These are phyloP conservation scores for Blastocrithidia nonstop DNA, from an alignment of 208 protist genomes.

Conservation along the genomic window DNA sequence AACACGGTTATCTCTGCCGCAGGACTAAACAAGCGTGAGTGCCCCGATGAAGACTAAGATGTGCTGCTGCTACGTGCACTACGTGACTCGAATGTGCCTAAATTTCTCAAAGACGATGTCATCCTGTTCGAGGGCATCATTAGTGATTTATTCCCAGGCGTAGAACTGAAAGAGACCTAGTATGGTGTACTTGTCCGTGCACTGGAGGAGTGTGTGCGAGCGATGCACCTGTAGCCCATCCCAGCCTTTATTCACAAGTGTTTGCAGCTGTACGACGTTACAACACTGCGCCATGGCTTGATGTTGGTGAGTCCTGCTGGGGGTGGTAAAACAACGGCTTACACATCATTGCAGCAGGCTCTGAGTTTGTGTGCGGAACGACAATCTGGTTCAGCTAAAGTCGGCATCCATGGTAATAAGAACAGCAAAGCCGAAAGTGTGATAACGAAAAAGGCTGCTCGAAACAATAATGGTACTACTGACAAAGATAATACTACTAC, in stretches of 20 bases:
- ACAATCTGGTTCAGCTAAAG: slow-evolving; percentile 41
- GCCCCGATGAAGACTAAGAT: slow-evolving; percentile 86
- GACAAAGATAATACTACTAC: too few species aligned
- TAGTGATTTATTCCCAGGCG: slow-evolving; percentile 97
- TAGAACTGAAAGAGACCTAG: slow-evolving; percentile 78
- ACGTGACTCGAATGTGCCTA: slow-evolving; percentile 96
- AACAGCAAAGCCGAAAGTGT: too few species aligned
- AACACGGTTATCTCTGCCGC: slow-evolving; percentile 98
- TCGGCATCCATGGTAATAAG: too few species aligned
- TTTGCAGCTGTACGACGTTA: slow-evolving; percentile 97
- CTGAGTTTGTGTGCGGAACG: slow-evolving; percentile 54
- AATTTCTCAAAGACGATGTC: slow-evolving; percentile 94
- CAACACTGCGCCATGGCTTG: slow-evolving; percentile 95
- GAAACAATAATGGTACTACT: neutral
- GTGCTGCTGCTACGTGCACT: slow-evolving; percentile 91
- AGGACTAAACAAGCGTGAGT: slow-evolving; percentile 89
- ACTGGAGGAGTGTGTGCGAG: slow-evolving; percentile 45
- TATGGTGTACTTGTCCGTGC: slow-evolving; percentile 86
- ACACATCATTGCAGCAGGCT: slow-evolving; percentile 72
- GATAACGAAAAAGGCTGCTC: neutral
- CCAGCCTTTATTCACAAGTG: slow-evolving; percentile 92
- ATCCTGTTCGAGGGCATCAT: too few species aligned
- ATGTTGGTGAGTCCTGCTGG: slow-evolving; percentile 96
- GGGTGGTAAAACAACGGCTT: slow-evolving; percentile 92
- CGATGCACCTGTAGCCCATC: slow-evolving; percentile 74